phyloP scores from a whole-genome alignment of 352 stramenopile species.

The Phytopythium delawarense region DNA sequence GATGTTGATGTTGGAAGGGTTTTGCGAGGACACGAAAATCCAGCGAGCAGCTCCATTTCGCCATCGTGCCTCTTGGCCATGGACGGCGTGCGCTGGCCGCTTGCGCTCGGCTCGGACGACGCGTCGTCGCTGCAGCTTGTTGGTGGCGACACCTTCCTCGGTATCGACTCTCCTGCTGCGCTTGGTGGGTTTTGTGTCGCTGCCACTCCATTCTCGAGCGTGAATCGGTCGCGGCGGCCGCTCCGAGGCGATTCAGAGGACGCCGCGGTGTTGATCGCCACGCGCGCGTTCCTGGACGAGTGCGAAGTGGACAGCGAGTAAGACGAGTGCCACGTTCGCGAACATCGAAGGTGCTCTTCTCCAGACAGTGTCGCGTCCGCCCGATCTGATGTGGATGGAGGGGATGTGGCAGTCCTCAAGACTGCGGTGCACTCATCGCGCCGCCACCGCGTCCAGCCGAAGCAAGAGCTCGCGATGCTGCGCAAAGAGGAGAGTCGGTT shows the following conservation, averaged over 20 bases:
- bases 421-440: neutral
- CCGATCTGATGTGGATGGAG: too few relatives aligned
- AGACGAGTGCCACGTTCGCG: neutral
- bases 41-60: too few relatives aligned
- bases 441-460: neutral
- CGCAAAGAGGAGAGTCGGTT: neutral
- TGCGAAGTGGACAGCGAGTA: neutral
- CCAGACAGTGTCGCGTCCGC: too few relatives aligned
- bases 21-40: too few relatives aligned
- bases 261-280: neutral
- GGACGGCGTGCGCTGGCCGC: neutral
- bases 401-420: neutral
- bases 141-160: neutral
- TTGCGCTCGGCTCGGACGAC: neutral
- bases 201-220: neutral
- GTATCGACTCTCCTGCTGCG: too few relatives aligned
- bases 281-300: neutral
- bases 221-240: too few relatives aligned
- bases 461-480: neutral
- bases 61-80: too few relatives aligned
- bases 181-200: too few relatives aligned
- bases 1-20: too few relatives aligned
- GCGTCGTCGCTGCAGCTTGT: neutral
- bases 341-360: too few relatives aligned
- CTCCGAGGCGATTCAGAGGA: too few relatives aligned